phyloP scores from a whole-genome alignment of 2,329 filamentous ascomycete species.

The Penicillium psychrosexuale region DNA sequence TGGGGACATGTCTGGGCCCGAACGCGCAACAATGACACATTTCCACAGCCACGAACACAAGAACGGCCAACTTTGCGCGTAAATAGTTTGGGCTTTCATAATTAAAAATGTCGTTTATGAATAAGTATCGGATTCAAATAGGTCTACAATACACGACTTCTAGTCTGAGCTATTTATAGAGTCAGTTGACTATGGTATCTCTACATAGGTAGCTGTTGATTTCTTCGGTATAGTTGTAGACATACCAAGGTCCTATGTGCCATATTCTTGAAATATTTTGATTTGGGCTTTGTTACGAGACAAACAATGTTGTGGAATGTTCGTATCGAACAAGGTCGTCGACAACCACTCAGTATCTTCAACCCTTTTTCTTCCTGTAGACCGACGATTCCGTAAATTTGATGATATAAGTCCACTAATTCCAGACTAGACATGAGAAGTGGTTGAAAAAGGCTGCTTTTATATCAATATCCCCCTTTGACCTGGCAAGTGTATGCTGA shows the following conservation, averaged over 20 bases:
- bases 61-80: neutral
- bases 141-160: neutral
- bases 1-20: neutral
- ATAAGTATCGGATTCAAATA: neutral
- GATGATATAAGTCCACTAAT: neutral
- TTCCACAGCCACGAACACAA: neutral
- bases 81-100: neutral
- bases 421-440: neutral
- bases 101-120: neutral
- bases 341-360: neutral
- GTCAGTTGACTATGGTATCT: neutral
- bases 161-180: neutral
- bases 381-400: neutral
- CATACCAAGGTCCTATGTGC: neutral
- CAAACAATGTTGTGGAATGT: neutral
- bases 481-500: neutral
- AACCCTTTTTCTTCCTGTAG: neutral
- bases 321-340: neutral
- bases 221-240: neutral
- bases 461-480: neutral
- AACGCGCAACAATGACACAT: conserved; percentile 9
- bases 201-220: neutral
- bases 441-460: neutral
- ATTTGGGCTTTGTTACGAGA: neutral
- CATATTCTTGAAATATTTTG: neutral